Evolutionary conservation across 768 basidiomycete genomes (phyloP), one percentile per base, ranked within the genome.

Genomic region (Podaxis pistillaris): DNA sequence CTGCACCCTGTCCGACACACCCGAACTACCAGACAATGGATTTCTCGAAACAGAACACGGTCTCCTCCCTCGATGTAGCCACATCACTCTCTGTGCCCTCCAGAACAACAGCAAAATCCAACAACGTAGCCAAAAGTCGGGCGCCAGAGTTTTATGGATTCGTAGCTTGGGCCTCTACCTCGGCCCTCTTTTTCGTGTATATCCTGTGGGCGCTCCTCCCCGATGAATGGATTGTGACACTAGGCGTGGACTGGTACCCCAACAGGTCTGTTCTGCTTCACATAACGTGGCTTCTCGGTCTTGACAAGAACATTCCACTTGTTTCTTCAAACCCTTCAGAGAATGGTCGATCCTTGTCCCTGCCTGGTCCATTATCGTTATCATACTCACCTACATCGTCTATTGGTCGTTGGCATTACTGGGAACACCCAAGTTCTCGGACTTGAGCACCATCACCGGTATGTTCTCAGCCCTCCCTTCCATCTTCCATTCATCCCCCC

Each of bases 91-190:
- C 13, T 8, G 9, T 15, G 37, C 17, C 22, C 36, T 22, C 60
- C n/a, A 22, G 17, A 15, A 11, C 38, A 22, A 26, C 30, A 13
- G 22, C 22, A 7, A 30, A 56, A 19, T 30, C 46, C 6, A 28
- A 38, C 33, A 28, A 7, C 11, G 26, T 28, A 11, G 11, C 44
- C 9, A 62, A 62, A 41, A 89, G 86, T 71, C 86, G 90, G 8
- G 89, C 90, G 12, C 83, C 90, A 47, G 93, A 95, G 75, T 89
- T 94, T 69, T 93, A 94, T 67, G 93, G 94, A n/a, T 95, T 94
- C 71, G 91, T 90, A 4, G 91, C 90, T 15, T 91, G 87, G 88
- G 86, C 87, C 8, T 86, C 86, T 0, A 94, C 94, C 0, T 86
- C 83, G 56, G 74, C 93, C 28, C 73, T 86, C 1, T 94, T 90